A percentile compares a stretch with the other conserved stretches of the same genome.
phyloP scores from a whole-genome alignment of 169 alveolate species.

The Cryptosporidium xiaoi region DNA sequence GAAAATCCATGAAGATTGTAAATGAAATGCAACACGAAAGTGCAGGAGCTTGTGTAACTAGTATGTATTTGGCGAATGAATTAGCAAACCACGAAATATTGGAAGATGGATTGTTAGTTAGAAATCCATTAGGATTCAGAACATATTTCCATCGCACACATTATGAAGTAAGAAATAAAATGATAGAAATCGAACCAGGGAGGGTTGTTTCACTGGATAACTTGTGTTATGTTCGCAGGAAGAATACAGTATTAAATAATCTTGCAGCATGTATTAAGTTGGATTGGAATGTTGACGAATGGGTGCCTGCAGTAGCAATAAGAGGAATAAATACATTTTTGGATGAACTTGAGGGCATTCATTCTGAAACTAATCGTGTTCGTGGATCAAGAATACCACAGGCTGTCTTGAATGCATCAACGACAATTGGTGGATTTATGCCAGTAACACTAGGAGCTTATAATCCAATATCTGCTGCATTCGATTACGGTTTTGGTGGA shows the following conservation, averaged over 20 bases:
- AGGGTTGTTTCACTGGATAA: conserved; percentile 63
- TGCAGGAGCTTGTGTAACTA: conserved; percentile 69
- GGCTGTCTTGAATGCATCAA: conserved; percentile 63
- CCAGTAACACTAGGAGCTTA: conserved; percentile 74
- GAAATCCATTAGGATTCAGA: conserved; percentile 65
- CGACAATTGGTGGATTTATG: conserved; percentile 71
- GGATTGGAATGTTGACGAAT: conserved; percentile 74
- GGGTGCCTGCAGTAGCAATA: conserved; percentile 75
- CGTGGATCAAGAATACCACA: conserved; percentile 74
- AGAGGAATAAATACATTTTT: conserved; percentile 65
- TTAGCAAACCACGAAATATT: conserved; percentile 73
- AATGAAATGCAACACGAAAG: conserved; percentile 74
- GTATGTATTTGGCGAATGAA: conserved; percentile 73
- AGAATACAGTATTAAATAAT: conserved; percentile 51
- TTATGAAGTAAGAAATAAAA: conserved; percentile 56
- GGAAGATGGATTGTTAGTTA: conserved; percentile 59
- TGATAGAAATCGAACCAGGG: conserved; percentile 73
- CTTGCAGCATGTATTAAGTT: conserved; percentile 62
- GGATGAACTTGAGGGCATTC: conserved; percentile 69
- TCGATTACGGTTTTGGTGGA: conserved; percentile 53
- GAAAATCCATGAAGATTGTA: conserved; percentile 38
- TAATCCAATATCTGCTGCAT: conserved; percentile 73
- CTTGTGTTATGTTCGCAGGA: conserved; percentile 55
- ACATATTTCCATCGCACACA: conserved; percentile 70
- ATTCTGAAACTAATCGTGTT: conserved; percentile 53